phyloP scores from a whole-genome alignment of 2,329 filamentous ascomycete genomes.

The Sporothrix pseudoabietina region DNA sequence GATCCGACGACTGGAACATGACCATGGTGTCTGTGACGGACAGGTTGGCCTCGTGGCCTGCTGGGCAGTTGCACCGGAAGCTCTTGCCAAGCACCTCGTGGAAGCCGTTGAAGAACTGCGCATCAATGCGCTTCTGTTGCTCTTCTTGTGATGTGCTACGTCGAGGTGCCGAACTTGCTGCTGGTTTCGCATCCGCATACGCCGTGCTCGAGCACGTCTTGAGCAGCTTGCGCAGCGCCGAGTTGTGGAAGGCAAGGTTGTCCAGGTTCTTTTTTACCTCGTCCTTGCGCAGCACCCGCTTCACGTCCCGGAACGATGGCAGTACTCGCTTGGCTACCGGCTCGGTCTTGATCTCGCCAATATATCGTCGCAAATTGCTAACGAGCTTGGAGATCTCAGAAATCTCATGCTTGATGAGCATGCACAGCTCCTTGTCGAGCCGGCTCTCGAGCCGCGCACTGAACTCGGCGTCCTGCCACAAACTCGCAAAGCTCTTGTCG shows the following conservation, averaged over 20 bases:
- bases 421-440: conserved; percentile 30
- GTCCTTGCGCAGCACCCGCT: conserved; percentile 30
- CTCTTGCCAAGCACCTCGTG: conserved; percentile 32
- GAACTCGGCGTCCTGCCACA: conserved; percentile 33
- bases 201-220: conserved; percentile 30
- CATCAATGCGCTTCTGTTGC: conserved; percentile 27
- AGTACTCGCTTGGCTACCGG: conserved; percentile 16
- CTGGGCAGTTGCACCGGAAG: conserved; percentile 31
- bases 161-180: background rate
- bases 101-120: conserved; percentile 31
- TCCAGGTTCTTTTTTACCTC: conserved; percentile 28
- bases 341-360: conserved; percentile 27
- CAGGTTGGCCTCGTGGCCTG: conserved; percentile 33
- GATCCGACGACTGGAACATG: conserved; percentile 30
- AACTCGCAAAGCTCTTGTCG: conserved; percentile 28
- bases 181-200: conserved; percentile 27
- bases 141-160: conserved; percentile 24
- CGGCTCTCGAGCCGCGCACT: conserved; percentile 30
- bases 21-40: conserved; percentile 33
- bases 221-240: conserved; percentile 26
- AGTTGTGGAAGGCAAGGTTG: conserved; percentile 28
- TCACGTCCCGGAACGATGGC: conserved; percentile 26
- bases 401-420: conserved; percentile 31
- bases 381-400: conserved; percentile 30
- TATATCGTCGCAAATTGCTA: background rate